Base-by-base conservation (phyloP, 768 basidiomycete species). In the Termitomyces sp. region DNA sequence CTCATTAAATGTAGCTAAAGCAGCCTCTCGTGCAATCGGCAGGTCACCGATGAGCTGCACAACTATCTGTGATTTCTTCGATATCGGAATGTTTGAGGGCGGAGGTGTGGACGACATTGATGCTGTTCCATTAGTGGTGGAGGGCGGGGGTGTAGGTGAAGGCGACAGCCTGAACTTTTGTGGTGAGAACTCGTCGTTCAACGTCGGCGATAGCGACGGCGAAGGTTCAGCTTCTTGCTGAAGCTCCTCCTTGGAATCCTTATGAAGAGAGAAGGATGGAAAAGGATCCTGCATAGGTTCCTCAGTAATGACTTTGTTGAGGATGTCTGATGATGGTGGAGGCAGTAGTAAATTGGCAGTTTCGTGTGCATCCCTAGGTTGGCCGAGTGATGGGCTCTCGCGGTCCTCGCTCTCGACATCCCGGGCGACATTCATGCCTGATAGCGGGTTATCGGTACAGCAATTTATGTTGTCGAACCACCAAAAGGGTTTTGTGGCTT, bases 1-100 rank as follows among this genome's bases (percentile, higher is more conserved):
- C 72, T 90, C 83, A 61, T 71, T 74, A 69, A 96, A 98, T 9
- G 82, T 86, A 62, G 72, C 75, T 59, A 87, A 71, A 43, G 94
- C 95, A 16, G 78, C 84, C 54, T 83, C 76, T 65, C 88, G 84
- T 32, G 93, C 94, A 47, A 80, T 70, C 10, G 93, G 91, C 48
- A 97, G 82, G 72, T 93, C 76, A 7, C 82, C 81, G 62, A 98
- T 91, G 67, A 97, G 81, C 74, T 90, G 90, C 18, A 80, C 79
- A 22, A 70, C 62, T 35, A 66, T 56, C 44, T 71, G 58, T 46
- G 75, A 60, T 66, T 82, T 78, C 65, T 72, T 72, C 35, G 67
- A 55, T 16, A 57, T 60, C 38, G 69, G 52, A 40, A 63, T 59
- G 44, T 69, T 64, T 36, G 70, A 56, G 26, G 71, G 68, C 38